Evolutionary conservation across 331 rosid species (phyloP), one percentile per base, ranked within the genome.

Genomic region (Saraca asoca): DNA sequence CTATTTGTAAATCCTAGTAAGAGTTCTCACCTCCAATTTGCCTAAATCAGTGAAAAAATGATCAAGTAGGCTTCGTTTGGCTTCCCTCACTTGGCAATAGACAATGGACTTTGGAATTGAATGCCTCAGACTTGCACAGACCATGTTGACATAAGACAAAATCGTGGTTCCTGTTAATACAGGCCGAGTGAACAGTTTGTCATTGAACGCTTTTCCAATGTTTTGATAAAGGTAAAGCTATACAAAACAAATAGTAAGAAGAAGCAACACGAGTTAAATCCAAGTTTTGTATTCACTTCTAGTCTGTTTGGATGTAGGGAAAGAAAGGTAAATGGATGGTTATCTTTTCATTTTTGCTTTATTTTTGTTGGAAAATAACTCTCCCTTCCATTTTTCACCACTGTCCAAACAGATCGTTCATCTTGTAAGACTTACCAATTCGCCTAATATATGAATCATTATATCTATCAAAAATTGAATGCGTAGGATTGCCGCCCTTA

Each of bases 401-500:
- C 3, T 3, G 31, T 24, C 31, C 31, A 10, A 11, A 18, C 64
- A n/a, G n/a, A n/a, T n/a, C n/a, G n/a, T 0, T 79, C 45, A 37
- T 24, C 33, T 62, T 44, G 52, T 1, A 46, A 20, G 50, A 75
- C 82, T 51, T 67, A 89, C 98, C 98, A 29, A 91, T 88, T 49
- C 98, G 81, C 83, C 96, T 83, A 51, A 91, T 92, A 70, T 91
- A 91, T 8, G 95, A 74, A 66, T 91, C 98, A 43, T 88, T 91
- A 65, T 89, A 91, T 89, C 98, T 86, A 54, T 91, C 98, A 50
- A 89, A 91, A 74, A 89, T 74, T 11, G 98, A 91, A 81, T 89
- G 98, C 0, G 98, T 87, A 14, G 98, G 93, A 75, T 89, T 89
- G 81, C 98, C 98, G 11, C 98, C 98, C 86, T 91, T 91, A 46